phyloP scores from a whole-genome alignment of 768 basidiomycete genomes.

The Cubamyces sp. region DNA sequence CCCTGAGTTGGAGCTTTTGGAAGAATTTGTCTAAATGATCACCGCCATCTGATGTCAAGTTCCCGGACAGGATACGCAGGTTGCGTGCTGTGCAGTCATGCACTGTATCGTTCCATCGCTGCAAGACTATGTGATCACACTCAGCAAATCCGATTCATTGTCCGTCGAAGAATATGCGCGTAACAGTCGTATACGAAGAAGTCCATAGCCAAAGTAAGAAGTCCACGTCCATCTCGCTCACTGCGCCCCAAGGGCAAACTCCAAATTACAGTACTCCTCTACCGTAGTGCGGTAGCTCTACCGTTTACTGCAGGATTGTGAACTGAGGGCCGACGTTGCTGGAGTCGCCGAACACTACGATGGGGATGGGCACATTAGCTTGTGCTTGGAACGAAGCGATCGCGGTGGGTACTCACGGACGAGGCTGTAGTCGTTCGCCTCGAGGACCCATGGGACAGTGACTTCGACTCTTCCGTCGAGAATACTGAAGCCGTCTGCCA shows the following conservation, averaged over 20 bases:
- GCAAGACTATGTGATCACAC: too few relatives aligned
- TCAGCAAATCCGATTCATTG: too few relatives aligned
- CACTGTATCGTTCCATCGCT: too few relatives aligned
- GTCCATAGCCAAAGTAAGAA: not conserved
- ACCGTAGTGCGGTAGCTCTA: not conserved
- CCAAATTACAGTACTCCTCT: not conserved
- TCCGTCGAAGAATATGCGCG: too few relatives aligned
- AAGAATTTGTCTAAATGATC: too few relatives aligned
- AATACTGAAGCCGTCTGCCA: constrained; percentile 42
- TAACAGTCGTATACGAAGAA: too few relatives aligned
- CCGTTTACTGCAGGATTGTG: constrained; percentile 32
- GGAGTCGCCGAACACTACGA: constrained; percentile 52
- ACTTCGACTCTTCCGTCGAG: constrained; percentile 39
- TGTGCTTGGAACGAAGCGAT: not conserved
- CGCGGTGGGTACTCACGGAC: constrained; percentile 41
- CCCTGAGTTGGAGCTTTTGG: too few relatives aligned
- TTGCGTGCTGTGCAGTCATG: too few relatives aligned
- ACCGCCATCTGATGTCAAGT: too few relatives aligned
- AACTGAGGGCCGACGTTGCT: constrained; percentile 47
- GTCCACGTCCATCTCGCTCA: not conserved
- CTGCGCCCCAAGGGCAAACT: too few relatives aligned
- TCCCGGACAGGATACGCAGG: too few relatives aligned
- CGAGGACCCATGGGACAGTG: constrained; percentile 41
- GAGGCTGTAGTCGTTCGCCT: constrained; percentile 39
- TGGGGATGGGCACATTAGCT: not conserved